A percentile compares a stretch with the other conserved stretches of the same genome.
phyloP scores from a whole-genome alignment of 176 grass and related monocot species.

The Oryza australiensis region DNA sequence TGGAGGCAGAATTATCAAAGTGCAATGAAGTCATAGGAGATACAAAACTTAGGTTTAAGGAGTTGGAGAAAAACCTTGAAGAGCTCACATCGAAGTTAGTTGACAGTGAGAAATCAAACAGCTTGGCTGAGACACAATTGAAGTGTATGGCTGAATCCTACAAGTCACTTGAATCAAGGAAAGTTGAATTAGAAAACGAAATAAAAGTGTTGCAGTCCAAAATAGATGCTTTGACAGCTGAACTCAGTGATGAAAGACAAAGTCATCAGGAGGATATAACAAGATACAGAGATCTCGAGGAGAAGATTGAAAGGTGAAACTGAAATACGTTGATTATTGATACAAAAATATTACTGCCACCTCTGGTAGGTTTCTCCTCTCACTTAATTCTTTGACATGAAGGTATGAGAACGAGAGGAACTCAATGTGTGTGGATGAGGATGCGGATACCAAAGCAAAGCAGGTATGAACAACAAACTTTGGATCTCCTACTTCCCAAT shows the following conservation, averaged over 20 bases:
- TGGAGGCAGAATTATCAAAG: conserved; percentile 63
- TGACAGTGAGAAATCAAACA: conserved; percentile 90
- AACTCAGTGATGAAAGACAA: conserved; percentile 75
- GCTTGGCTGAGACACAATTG: conserved; percentile 90
- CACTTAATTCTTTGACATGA: conserved; percentile 43
- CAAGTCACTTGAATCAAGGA: conserved; percentile 78
- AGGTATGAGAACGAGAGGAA: conserved; percentile 63
- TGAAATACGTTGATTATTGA: conserved; percentile 28
- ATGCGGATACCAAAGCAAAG: conserved; percentile 65
- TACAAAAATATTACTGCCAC: neutral
- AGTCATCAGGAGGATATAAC: conserved; percentile 70
- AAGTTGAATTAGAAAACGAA: conserved; percentile 79
- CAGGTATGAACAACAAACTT: conserved; percentile 48
- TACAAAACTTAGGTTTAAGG: conserved; percentile 58
- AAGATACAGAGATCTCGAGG: conserved; percentile 80
- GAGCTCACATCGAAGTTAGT: conserved; percentile 72
- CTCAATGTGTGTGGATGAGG: conserved; percentile 53
- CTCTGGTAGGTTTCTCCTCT: conserved; percentile 33
- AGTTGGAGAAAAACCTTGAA: conserved; percentile 65
- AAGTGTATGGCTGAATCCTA: conserved; percentile 98
- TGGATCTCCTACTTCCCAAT: neutral
- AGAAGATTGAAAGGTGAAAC: conserved; percentile 76
- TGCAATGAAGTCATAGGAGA: conserved; percentile 72
- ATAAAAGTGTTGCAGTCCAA: conserved; percentile 51
- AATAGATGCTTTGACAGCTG: conserved; percentile 58